Conservation (phyloP, 1,284 basidiomycete genomes). For the Xerocomus minutiporus region DNA sequence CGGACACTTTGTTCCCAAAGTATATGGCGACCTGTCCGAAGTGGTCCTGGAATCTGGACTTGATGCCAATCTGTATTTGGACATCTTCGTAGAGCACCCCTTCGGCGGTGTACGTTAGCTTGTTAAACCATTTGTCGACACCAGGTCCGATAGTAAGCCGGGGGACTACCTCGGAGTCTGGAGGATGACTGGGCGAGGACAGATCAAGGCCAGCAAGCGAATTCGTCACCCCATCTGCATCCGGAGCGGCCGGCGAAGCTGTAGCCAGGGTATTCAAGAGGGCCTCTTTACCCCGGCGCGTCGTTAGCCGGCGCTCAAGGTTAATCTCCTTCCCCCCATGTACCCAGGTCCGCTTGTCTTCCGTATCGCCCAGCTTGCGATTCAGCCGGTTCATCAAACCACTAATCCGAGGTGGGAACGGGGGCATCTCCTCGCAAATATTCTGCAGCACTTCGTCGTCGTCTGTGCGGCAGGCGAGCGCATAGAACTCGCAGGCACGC, state of each 20-base stretch:
- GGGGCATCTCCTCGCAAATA: constrained; percentile 98
- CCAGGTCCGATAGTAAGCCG: constrained; percentile 62
- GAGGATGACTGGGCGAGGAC: constrained; percentile 12
- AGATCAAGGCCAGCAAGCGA: constrained; percentile 72
- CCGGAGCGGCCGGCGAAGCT: constrained; percentile 19
- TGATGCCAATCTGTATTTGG: constrained; percentile 93
- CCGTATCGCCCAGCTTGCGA: constrained; percentile 83
- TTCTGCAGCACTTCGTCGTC: constrained; percentile 91
- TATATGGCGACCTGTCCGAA: constrained; percentile 91
- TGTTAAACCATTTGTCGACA: constrained; percentile 87
- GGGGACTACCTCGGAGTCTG: constrained; percentile 36
- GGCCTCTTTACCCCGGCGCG: constrained; percentile 39
- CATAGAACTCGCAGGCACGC: constrained; percentile 94
- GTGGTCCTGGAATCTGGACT: constrained; percentile 92
- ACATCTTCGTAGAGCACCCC: constrained; percentile 96
- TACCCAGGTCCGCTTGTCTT: constrained; percentile 93
- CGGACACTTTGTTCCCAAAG: constrained; percentile 92
- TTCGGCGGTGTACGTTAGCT: constrained; percentile 75
- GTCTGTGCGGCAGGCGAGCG: constrained; percentile 75
- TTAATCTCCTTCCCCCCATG: constrained; percentile 93
- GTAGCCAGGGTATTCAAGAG: constrained; percentile 26
- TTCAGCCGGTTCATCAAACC: constrained; percentile 83
- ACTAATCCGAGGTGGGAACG: constrained; percentile 93
- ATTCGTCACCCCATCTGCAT: constrained; percentile 57
- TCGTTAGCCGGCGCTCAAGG: constrained; percentile 60